These are phyloP conservation scores for Candida golubevii DNA, from an alignment of 805 yeast species.

Conservation along the genomic window DNA sequence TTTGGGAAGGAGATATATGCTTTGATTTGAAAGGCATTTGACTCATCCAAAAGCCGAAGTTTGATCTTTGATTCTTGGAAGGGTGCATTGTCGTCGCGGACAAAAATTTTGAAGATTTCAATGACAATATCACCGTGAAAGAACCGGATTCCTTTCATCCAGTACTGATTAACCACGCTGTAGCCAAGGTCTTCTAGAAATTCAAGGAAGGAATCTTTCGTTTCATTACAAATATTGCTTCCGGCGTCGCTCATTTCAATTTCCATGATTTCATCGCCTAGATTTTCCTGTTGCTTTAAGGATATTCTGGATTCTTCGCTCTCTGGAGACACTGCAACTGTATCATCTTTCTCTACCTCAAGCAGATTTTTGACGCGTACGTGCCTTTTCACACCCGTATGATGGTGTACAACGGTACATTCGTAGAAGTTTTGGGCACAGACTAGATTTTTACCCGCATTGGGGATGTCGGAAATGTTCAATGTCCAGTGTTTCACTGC, in stretches of 20 bases:
- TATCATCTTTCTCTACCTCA: neutral
- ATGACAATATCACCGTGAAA: slow-evolving; percentile 59
- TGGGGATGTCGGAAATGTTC: slow-evolving; percentile 67
- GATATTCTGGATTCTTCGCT: neutral
- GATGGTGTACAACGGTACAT: slow-evolving; percentile 49
- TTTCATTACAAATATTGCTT: slow-evolving; percentile 1
- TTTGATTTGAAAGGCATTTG: slow-evolving; percentile 57
- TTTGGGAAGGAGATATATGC: slow-evolving; percentile 67
- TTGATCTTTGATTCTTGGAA: slow-evolving; percentile 24
- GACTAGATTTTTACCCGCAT: slow-evolving; percentile 64
- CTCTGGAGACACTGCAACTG: neutral
- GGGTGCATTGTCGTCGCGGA: slow-evolving; percentile 30
- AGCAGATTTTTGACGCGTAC: neutral
- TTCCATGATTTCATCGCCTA: neutral
- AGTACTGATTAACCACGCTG: slow-evolving; percentile 54
- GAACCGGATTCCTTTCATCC: slow-evolving; percentile 58
- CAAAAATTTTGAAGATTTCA: slow-evolving; percentile 49
- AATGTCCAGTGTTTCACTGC: slow-evolving; percentile 50
- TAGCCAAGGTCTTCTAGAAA: slow-evolving; percentile 68
- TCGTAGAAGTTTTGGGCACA: slow-evolving; percentile 64
- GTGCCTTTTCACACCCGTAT: slow-evolving; percentile 23
- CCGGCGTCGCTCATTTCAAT: neutral
- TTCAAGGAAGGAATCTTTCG: slow-evolving; percentile 36
- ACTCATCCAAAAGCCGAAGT: slow-evolving; percentile 43
- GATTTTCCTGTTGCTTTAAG: neutral